Base-by-base conservation (phyloP, 2,329 filamentous ascomycete species). In the Elsinoe batatas region DNA sequence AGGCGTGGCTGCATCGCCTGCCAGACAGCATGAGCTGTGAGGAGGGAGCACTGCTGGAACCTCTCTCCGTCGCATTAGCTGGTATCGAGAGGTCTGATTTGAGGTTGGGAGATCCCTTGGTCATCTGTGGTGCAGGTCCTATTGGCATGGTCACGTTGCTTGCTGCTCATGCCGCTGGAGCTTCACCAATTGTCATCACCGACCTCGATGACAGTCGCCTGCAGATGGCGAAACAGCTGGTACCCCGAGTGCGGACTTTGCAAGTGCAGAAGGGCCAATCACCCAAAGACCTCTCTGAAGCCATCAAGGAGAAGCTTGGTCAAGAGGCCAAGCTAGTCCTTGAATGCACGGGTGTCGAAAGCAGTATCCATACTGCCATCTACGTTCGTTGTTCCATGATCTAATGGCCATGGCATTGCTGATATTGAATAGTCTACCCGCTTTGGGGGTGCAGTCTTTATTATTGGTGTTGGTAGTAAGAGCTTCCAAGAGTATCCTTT, bases 181-280 rank as follows among this genome's bases (percentile, higher is more conserved):
- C 91, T 0, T 79, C 78, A 57, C 91, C 84, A 65, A 79, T 96
- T 5, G 83, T 95, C 20, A 82, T 82, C 5, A 90, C 95, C 33
- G 91, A 96, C 73, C 90, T 97, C 62, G 83, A 94, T 59, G 79
- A 83, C 61, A 74, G 79, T 59, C 82, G 91, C 69, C 76, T 96
- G 58, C 81, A 88, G 57, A 93, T 95, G 65, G 91, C 91, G 12
- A 76, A 75, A 63, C 71, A 73, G 20, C 91, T 88, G 63, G 80
- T 80, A 1, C 66, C 67, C 5, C 61, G 60, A 1, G 63, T 63
- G 47, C 53, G 61, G 0, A 63, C 65, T 1, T 64, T 64, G 32
- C 59, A 62, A 33, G 63, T 68, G 20, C 55, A 65, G 7, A 51
- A 57, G 13, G 54, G 50, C 22, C 60, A 60, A 33, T 57, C 57